phyloP scores from a whole-genome alignment of 169 alveolate genomes.

The Plasmodium coatneyi region DNA sequence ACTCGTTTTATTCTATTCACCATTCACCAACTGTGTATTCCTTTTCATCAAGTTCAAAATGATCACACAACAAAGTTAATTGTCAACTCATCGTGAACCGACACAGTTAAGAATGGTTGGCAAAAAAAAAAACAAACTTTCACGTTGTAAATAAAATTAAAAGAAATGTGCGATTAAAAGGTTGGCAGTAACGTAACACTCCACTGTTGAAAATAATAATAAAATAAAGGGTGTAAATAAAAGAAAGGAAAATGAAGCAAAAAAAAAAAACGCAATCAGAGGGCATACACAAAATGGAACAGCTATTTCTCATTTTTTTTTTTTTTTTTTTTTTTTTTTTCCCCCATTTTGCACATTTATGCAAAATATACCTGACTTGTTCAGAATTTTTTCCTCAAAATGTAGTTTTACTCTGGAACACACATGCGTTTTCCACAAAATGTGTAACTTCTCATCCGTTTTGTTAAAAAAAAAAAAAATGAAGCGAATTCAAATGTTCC shows the following conservation, averaged over 20 bases:
- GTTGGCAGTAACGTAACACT: background rate
- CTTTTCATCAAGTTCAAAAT: background rate
- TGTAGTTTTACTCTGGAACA: background rate
- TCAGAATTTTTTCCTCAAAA: background rate
- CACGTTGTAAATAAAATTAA: background rate
- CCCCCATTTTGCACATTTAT: background rate
- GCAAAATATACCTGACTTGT: background rate
- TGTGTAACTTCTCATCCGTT: background rate
- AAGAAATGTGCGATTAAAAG: background rate
- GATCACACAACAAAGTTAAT: background rate
- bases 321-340: constrained; percentile 1
- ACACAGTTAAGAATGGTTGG: background rate
- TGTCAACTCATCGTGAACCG: background rate
- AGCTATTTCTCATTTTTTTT: background rate
- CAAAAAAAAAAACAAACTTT: background rate
- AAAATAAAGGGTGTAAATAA: background rate
- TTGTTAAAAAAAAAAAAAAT: background rate
- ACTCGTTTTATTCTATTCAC: background rate
- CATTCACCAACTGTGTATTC: background rate
- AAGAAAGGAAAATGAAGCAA: background rate
- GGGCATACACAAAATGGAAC: background rate
- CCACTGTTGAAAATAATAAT: background rate
- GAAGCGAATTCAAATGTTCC: background rate
- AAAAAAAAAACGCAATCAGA: background rate
- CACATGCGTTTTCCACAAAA: background rate